Evolutionary conservation across 192 early-diverging fungal species (phyloP).

Genomic region (Entomortierella chlamydospora): DNA sequence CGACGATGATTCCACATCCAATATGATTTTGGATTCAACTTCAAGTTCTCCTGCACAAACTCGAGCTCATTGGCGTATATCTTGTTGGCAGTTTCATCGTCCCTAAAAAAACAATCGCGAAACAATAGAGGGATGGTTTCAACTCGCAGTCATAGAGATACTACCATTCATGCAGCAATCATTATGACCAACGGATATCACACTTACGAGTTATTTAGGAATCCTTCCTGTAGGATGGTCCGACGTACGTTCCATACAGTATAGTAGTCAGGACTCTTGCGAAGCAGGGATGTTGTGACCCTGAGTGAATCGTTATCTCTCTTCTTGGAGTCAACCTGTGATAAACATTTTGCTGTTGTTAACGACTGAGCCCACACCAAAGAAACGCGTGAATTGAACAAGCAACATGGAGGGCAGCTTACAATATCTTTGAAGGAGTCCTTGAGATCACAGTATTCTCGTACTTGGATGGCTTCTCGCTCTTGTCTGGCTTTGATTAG

Average conservation of each 20-base stretch:
- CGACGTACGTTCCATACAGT: slow-evolving; percentile 96
- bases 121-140: too few relatives aligned
- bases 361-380: not conserved
- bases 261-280: slow-evolving; percentile 92
- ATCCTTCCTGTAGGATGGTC: slow-evolving; percentile 68
- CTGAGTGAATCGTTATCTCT: slow-evolving; percentile 66
- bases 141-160: too few relatives aligned
- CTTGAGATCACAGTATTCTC: slow-evolving; percentile 36
- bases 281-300: slow-evolving; percentile 77
- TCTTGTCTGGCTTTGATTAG: slow-evolving; percentile 37
- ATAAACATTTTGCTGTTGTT: not conserved
- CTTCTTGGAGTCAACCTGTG: slow-evolving; percentile 47
- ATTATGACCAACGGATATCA: slow-evolving; percentile 1
- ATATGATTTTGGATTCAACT: slow-evolving; percentile 92
- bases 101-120: too few relatives aligned
- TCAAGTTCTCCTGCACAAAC: slow-evolving; percentile 79
- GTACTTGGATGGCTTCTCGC: slow-evolving; percentile 21
- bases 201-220: slow-evolving; percentile 53
- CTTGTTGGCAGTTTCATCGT: slow-evolving; percentile 53
- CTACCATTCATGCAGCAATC: not conserved
- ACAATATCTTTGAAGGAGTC: slow-evolving; percentile 35
- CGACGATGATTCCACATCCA: slow-evolving; percentile 98
- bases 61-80: slow-evolving; percentile 75
- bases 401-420: not conserved
- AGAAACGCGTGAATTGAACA: too few relatives aligned